Conservation (phyloP, 2,329 filamentous ascomycete genomes). For the Cladosporium colombiae region DNA sequence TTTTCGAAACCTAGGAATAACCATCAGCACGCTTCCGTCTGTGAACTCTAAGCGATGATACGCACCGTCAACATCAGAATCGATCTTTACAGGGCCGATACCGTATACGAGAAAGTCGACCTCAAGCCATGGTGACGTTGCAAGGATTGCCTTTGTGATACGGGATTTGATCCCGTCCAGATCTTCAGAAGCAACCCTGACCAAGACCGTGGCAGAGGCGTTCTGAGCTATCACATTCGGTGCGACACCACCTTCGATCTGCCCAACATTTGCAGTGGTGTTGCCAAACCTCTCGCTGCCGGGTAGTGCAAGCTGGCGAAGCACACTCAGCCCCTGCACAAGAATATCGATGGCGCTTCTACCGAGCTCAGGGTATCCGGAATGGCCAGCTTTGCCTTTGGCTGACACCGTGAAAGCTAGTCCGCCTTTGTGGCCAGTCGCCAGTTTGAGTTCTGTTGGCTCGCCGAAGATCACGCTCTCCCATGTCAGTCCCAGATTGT, state of each 20-base stretch:
- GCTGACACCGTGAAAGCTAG: constrained; percentile 66
- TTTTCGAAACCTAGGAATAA: constrained; percentile 74
- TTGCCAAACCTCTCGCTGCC: constrained; percentile 75
- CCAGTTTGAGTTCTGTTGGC: constrained; percentile 81
- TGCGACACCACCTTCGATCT: constrained; percentile 77
- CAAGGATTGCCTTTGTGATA: not conserved
- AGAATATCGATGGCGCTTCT: constrained; percentile 79
- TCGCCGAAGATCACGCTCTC: constrained; percentile 83
- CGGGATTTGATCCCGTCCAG: not conserved
- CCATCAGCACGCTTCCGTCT: not conserved
- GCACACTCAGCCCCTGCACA: constrained; percentile 65
- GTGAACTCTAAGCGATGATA: not conserved
- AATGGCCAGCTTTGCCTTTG: constrained; percentile 75
- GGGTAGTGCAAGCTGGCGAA: constrained; percentile 69
- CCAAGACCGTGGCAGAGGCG: not conserved
- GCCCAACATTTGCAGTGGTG: constrained; percentile 82
- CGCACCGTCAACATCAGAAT: not conserved
- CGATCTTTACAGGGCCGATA: not conserved
- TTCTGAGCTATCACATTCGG: constrained; percentile 77
- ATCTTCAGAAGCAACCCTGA: constrained; percentile 5
- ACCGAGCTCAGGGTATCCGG: constrained; percentile 85
- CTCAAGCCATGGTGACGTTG: not conserved
- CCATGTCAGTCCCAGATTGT: constrained; percentile 46
- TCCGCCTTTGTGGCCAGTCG: constrained; percentile 85
- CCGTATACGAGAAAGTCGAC: not conserved